These are phyloP conservation scores for Fraxinus albicans DNA, from an alignment of 305 asterid genomes.

Conservation along the genomic window DNA sequence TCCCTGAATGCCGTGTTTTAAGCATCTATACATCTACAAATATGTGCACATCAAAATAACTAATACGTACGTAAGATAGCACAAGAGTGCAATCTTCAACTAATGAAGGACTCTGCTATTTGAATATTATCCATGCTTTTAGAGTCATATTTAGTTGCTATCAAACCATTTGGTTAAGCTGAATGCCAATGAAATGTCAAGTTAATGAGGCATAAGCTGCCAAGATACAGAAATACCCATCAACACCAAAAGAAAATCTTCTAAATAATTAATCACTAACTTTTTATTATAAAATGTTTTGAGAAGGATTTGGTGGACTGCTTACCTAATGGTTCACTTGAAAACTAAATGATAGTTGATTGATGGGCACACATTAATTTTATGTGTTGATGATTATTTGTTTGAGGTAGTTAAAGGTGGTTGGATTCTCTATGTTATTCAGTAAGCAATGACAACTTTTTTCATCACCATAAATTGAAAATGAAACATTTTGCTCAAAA, in stretches of 20 bases:
- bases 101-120: neutral
- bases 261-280: neutral
- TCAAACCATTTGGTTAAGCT: no score
- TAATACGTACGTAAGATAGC: neutral
- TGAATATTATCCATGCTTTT: neutral
- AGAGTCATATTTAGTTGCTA: neutral
- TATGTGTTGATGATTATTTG: neutral
- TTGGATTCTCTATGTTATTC: slow-evolving; percentile 3
- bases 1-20: no score
- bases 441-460: neutral
- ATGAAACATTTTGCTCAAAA: neutral
- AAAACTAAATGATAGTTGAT: neutral
- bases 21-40: no score
- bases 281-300: neutral
- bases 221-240: no score
- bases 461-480: neutral
- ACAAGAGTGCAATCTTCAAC: neutral
- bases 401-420: neutral
- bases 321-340: neutral
- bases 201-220: no score
- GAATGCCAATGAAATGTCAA: no score
- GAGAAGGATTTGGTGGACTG: slow-evolving; percentile 6
- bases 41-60: neutral
- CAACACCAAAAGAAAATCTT: neutral
- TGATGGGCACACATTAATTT: slow-evolving; percentile 15